Conservation (phyloP, 1,139 yeast genomes). For the Blastobotrys aristatus region DNA sequence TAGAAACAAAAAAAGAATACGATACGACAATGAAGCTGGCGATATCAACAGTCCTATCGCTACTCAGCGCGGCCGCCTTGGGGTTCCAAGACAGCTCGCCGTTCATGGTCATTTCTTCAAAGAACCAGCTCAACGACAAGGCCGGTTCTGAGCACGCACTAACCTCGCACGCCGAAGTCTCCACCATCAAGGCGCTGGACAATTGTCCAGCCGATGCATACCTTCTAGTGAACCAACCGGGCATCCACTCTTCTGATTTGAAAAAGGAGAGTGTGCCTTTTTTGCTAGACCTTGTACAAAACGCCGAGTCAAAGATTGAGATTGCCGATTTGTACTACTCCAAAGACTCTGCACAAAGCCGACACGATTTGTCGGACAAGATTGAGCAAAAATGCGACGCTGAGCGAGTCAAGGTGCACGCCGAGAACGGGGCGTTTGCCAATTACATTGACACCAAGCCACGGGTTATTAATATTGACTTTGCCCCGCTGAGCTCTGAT, state of each 20-base stretch:
- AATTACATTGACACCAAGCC: slow-evolving; percentile 30
- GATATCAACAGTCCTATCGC: background rate
- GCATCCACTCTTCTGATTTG: slow-evolving; percentile 33
- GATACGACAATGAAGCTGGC: background rate
- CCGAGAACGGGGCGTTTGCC: slow-evolving; percentile 25
- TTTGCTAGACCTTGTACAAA: slow-evolving; percentile 25
- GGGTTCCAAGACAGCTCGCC: slow-evolving; percentile 23
- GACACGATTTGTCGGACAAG: slow-evolving; percentile 8
- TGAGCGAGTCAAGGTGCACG: slow-evolving; percentile 25
- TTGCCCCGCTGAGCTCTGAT: slow-evolving; percentile 23
- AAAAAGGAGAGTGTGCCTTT: slow-evolving; percentile 20
- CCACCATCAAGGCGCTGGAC: slow-evolving; percentile 22
- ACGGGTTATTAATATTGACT: slow-evolving; percentile 30
- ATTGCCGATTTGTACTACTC: slow-evolving; percentile 15
- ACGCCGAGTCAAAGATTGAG: slow-evolving; percentile 24
- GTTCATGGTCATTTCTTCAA: slow-evolving; percentile 18
- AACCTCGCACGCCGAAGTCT: slow-evolving; percentile 15
- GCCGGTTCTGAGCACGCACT: background rate
- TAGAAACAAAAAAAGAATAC: too few species aligned
- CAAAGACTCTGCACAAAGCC: background rate
- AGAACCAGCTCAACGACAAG: slow-evolving; percentile 6
- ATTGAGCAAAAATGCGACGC: slow-evolving; percentile 32
- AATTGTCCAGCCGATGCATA: slow-evolving; percentile 37
- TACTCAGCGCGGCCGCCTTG: background rate
- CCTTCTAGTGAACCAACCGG: slow-evolving; percentile 36